These are phyloP conservation scores for Sarcodon sp. DNA, from an alignment of 768 basidiomycete genomes.

Conservation along the genomic window DNA sequence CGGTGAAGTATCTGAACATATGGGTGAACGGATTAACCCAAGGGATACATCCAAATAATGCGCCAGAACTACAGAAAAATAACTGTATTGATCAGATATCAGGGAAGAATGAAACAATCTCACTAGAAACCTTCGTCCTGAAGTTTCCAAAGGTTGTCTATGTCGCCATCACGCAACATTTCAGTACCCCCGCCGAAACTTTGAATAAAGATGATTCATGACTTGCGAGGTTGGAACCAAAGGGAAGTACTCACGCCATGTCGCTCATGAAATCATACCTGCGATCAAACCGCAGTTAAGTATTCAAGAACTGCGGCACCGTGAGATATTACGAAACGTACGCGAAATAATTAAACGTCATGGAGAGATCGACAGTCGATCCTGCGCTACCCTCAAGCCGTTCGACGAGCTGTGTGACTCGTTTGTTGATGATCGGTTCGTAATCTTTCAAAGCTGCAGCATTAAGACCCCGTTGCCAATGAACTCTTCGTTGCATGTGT, in stretches of 20 bases:
- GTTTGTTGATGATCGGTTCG: constrained; percentile 11
- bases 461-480: constrained; percentile 26
- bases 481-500: constrained; percentile 20
- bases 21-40: constrained; percentile 14
- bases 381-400: constrained; percentile 4
- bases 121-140: neutral
- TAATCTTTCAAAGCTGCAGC: constrained; percentile 20
- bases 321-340: constrained; percentile 10
- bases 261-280: constrained; percentile 9
- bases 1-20: neutral
- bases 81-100: neutral
- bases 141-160: neutral
- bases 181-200: constrained; percentile 1
- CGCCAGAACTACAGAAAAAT: constrained; percentile 1
- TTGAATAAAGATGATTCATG: neutral
- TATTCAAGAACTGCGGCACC: neutral
- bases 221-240: neutral
- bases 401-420: constrained; percentile 16
- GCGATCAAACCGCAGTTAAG: constrained; percentile 1
- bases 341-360: constrained; percentile 26
- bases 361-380: constrained; percentile 16
- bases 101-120: neutral
- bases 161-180: constrained; percentile 2
- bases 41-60: constrained; percentile 6
- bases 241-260: neutral